Conservation (phyloP, 202 grass and related monocot species). For the Setaria italica region DNA sequence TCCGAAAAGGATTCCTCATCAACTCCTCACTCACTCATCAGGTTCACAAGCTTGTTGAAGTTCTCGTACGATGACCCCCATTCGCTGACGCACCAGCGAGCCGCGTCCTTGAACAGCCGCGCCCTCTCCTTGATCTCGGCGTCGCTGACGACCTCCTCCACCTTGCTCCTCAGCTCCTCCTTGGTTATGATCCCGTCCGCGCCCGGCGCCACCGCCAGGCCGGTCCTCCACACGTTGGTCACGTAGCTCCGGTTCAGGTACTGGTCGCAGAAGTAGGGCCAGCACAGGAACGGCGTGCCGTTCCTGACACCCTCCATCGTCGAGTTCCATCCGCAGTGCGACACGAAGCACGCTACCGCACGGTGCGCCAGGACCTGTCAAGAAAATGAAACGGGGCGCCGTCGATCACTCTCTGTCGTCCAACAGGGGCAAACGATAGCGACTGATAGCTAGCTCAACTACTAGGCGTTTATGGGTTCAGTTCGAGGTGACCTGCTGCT, state of each 20-base stretch:
- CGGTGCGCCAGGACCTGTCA: constrained; percentile 51
- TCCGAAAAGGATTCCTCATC: neutral
- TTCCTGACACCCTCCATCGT: constrained; percentile 52
- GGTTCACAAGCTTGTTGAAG: constrained; percentile 44
- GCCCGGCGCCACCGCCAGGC: constrained; percentile 46
- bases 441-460: neutral
- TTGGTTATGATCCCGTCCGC: constrained; percentile 39
- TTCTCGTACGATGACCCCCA: constrained; percentile 47
- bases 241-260: constrained; percentile 52
- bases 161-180: constrained; percentile 39
- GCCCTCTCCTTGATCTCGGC: constrained; percentile 46
- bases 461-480: neutral
- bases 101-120: constrained; percentile 31
- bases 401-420: neutral
- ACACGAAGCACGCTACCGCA: constrained; percentile 61
- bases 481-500: constrained; percentile 36
- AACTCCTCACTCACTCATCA: constrained; percentile 38
- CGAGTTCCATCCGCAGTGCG: constrained; percentile 74
- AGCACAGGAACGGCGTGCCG: constrained; percentile 63
- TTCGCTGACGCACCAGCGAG: constrained; percentile 24
- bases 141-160: constrained; percentile 42
- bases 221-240: constrained; percentile 55
- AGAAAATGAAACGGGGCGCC: neutral
- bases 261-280: constrained; percentile 61
- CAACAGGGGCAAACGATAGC: neutral